These are phyloP conservation scores for Colletotrichum sp. DNA, from an alignment of 2,329 filamentous ascomycete species.

Conservation along the genomic window DNA sequence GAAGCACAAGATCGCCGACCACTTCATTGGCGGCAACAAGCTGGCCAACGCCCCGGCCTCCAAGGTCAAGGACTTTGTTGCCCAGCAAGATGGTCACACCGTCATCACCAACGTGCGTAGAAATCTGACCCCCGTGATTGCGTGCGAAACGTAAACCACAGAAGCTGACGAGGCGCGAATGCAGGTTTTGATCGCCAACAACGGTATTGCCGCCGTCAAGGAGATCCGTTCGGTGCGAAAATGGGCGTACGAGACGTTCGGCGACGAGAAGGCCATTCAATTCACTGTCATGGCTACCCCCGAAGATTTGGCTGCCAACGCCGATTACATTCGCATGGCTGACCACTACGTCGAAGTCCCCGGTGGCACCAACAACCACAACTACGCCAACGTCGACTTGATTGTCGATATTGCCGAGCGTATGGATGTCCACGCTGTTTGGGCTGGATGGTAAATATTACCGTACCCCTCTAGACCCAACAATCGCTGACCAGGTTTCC, in stretches of 20 bases:
- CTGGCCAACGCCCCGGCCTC: slow-evolving; percentile 81
- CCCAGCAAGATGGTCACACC: slow-evolving; percentile 88
- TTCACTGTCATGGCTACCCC: slow-evolving; percentile 99
- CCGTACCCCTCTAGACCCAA: neutral
- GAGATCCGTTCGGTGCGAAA: slow-evolving; percentile 99
- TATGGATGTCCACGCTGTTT: slow-evolving; percentile 97
- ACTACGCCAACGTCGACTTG: slow-evolving; percentile 99
- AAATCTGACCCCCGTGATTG: neutral
- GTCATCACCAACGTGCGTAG: slow-evolving; percentile 92
- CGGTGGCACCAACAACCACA: slow-evolving; percentile 99
- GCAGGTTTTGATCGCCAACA: slow-evolving; percentile 98
- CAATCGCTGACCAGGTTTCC: slow-evolving; percentile 2
- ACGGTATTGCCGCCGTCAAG: slow-evolving; percentile 99
- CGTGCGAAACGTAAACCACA: neutral
- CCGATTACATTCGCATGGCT: slow-evolving; percentile 99
- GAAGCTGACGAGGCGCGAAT: neutral
- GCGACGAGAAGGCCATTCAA: slow-evolving; percentile 96
- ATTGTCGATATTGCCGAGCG: slow-evolving; percentile 99
- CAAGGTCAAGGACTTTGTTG: slow-evolving; percentile 96
- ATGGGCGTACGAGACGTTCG: slow-evolving; percentile 99
- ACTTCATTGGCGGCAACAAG: slow-evolving; percentile 96
- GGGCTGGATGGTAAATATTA: slow-evolving; percentile 88
- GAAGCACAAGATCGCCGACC: slow-evolving; percentile 82
- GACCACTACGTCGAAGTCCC: slow-evolving; percentile 99
- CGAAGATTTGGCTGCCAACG: slow-evolving; percentile 95